Percentiles rank a stretch among this genome's conserved stretches.
These are phyloP conservation scores for Penicillium daleae DNA, from an alignment of 495 filamentous ascomycete species.

Conservation along the genomic window DNA sequence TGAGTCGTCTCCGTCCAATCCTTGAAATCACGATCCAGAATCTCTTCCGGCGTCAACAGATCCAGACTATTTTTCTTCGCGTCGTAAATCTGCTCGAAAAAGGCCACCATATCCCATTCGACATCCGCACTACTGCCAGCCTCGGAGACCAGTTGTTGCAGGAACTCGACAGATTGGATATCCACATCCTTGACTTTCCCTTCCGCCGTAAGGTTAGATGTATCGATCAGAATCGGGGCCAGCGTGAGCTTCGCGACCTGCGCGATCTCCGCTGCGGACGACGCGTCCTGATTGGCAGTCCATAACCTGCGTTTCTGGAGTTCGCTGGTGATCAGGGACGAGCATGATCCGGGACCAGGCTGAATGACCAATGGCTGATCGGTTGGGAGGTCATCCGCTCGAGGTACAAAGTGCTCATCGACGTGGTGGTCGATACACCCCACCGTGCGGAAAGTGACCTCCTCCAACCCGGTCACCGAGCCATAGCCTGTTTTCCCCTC, in stretches of 20 bases:
- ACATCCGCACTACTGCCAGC: conserved; percentile 25
- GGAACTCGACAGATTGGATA: conserved; percentile 62
- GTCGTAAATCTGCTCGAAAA: conserved; percentile 63
- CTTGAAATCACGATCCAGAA: conserved; percentile 92
- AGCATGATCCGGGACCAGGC: conserved; percentile 74
- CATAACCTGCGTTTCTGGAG: conserved; percentile 56
- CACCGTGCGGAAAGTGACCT: conserved; percentile 53
- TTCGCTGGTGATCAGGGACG: conserved; percentile 71
- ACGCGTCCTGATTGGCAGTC: conserved; percentile 31
- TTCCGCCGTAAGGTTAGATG: conserved; percentile 67
- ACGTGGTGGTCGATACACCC: conserved; percentile 95
- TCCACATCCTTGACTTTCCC: conserved; percentile 79
- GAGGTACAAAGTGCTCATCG: conserved; percentile 70
- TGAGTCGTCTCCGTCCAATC: conserved; percentile 66
- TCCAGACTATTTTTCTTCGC: conserved; percentile 75
- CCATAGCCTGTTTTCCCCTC: conserved; percentile 30
- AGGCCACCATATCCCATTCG: conserved; percentile 52
- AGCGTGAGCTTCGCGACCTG: conserved; percentile 78
- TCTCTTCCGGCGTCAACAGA: conserved; percentile 67
- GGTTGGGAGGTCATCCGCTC: conserved; percentile 13
- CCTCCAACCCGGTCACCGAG: conserved; percentile 33
- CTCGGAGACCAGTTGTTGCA: conserved; percentile 56
- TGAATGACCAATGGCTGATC: conserved; percentile 63
- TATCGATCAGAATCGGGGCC: conserved; percentile 84
- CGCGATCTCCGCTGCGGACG: conserved; percentile 37